A percentile compares a stretch with the other conserved stretches of the same genome.
Conservation (phyloP, 805 yeast genomes). For the Scheffersomyces coipomensis region DNA sequence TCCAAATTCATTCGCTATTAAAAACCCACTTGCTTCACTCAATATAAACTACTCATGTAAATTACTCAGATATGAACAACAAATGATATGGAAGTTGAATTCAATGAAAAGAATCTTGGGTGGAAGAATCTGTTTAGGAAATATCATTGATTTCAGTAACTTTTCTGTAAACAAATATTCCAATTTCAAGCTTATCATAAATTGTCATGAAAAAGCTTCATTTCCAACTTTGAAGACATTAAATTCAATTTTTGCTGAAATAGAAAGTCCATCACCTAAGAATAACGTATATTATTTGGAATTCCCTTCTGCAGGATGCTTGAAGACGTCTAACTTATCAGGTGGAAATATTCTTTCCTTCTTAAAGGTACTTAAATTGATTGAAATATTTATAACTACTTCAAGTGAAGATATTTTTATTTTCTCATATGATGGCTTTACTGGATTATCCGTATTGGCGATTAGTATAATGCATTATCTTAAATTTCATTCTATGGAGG, state of each 20-base stretch:
- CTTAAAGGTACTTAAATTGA: conserved; percentile 28
- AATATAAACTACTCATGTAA: conserved; percentile 10
- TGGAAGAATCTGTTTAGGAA: conserved; percentile 29
- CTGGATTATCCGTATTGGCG: conserved; percentile 29
- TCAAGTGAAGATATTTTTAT: conserved; percentile 22
- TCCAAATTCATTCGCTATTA: not conserved
- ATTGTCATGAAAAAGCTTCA: conserved; percentile 56
- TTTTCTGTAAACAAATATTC: conserved; percentile 8
- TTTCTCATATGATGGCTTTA: conserved; percentile 37
- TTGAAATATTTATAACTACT: conserved; percentile 17
- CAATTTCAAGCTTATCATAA: conserved; percentile 51
- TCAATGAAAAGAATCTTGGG: conserved; percentile 24
- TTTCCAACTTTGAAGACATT: conserved; percentile 46
- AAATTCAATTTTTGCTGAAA: conserved; percentile 8
- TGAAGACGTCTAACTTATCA: conserved; percentile 17
- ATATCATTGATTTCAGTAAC: conserved; percentile 25
- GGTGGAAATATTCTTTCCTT: conserved; percentile 22
- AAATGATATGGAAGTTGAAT: conserved; percentile 31
- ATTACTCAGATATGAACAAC: conserved; percentile 30
- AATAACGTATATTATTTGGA: conserved; percentile 20
- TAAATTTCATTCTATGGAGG: conserved; percentile 16
- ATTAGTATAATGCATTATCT: conserved; percentile 12
- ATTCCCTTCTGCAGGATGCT: conserved; percentile 31
- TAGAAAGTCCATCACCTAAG: not conserved
- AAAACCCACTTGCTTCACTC: not conserved